Percentiles rank a stretch among this genome's conserved stretches.
phyloP scores from a whole-genome alignment of 1,284 basidiomycete genomes.

The Anthracocystis panici-leucophaei region DNA sequence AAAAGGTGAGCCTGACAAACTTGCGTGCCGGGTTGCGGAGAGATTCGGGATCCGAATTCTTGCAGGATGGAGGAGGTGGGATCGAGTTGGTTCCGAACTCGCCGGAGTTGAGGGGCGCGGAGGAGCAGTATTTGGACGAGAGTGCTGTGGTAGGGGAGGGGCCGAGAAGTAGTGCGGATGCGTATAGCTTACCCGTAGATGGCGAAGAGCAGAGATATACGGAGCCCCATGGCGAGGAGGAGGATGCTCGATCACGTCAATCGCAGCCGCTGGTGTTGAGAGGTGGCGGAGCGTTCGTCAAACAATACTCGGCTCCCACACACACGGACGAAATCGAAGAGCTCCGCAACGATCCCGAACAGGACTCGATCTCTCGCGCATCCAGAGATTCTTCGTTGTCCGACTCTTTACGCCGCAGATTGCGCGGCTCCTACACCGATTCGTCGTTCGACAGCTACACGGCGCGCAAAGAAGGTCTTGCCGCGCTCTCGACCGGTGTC shows the following conservation, averaged over 20 bases:
- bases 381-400: conserved; percentile 12
- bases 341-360: conserved; percentile 11
- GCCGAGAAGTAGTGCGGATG: conserved; percentile 37
- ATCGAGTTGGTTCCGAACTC: conserved; percentile 35
- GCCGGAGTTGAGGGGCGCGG: conserved; percentile 4
- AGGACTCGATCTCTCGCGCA: conserved; percentile 22
- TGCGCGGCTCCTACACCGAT: not conserved
- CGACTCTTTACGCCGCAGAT: not conserved
- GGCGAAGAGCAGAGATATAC: too few species aligned
- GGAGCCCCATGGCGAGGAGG: too few species aligned
- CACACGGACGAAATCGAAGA: conserved; percentile 19
- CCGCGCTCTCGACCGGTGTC: not conserved
- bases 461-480: conserved; percentile 7
- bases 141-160: conserved; percentile 1
- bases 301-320: conserved; percentile 13
- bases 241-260: not conserved
- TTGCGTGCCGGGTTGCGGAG: conserved; percentile 26
- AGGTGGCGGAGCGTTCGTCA: conserved; percentile 11
- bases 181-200: conserved; percentile 9
- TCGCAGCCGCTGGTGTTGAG: conserved; percentile 9
- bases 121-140: not conserved
- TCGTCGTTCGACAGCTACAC: not conserved
- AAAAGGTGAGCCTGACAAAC: conserved; percentile 35
- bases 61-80: conserved; percentile 7
- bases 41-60: conserved; percentile 14